Evolutionary conservation across 306 rosid species (phyloP), one percentile per base, ranked within the genome.

Genomic region (Ceratonia siliqua): DNA sequence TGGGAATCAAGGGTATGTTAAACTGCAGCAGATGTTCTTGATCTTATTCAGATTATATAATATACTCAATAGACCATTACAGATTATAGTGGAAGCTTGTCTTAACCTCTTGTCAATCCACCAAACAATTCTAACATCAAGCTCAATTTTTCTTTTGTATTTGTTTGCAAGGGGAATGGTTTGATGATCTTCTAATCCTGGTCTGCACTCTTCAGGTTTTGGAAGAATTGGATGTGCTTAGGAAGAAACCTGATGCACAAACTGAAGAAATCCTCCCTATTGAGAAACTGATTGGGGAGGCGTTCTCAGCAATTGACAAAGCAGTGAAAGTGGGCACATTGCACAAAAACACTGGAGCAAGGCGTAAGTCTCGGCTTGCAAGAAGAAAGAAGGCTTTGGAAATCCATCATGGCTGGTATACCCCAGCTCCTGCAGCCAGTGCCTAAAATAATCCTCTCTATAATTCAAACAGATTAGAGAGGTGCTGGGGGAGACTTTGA

Each of bases 381-480:
- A 85, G 98, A 75, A 86, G 92, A 65, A 95, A 95, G 97, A 92
- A 92, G 80, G 87, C 90, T 6, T 87, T 95, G 15, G 99, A 89
- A 82, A 85, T 90, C 68, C 99, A 92, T 80, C 97, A 87, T 70
- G 99, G 99, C 73, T 95, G 99, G 99, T 95, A 95, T 56, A 45
- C 87, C 63, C 97, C 97, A 8, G 78, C 72, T 45, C 52, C 94
- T 20, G 83, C 82, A 64, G 69, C 12, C 9, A 77, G 67, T 76
- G 93, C 52, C 57, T 89, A 84, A 90, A 78, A 50, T 65, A 49
- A 73, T 70, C 52, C 11, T 11, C 21, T 8, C 22, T 14, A n/a
- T 57, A 33, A n/a, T 76, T 72, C 42, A 39, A 59, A 68, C 58
- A 21, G 65, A 62, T 59, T 57, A 50, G 55, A 50, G 79, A 20